Conservation (phyloP, 495 filamentous ascomycete species). For the Trichoderma gamsii region DNA sequence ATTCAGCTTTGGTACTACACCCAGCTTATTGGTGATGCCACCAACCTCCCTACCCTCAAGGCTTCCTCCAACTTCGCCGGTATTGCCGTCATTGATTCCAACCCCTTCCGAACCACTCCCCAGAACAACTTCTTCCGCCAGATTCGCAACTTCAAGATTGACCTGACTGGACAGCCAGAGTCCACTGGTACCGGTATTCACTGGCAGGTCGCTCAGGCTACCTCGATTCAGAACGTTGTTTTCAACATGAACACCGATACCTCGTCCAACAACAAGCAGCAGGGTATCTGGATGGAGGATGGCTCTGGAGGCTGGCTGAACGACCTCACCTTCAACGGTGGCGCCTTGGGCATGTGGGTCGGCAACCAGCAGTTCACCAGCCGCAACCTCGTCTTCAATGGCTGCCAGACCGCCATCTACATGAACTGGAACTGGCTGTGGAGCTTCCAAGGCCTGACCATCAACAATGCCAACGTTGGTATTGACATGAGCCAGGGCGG, state of each 20-base stretch:
- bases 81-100: constrained; percentile 84
- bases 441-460: constrained; percentile 72
- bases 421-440: constrained; percentile 97
- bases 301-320: constrained; percentile 85
- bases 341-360: constrained; percentile 74
- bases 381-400: constrained; percentile 84
- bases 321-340: constrained; percentile 83
- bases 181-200: constrained; percentile 74
- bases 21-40: constrained; percentile 69
- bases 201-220: constrained; percentile 97
- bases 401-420: constrained; percentile 81
- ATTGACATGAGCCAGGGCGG: constrained; percentile 74
- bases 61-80: constrained; percentile 65
- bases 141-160: constrained; percentile 89
- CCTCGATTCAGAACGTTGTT: constrained; percentile 80
- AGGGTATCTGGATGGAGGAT: constrained; percentile 97
- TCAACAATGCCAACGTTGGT: constrained; percentile 75
- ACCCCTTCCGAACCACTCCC: constrained; percentile 77
- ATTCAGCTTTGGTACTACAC: constrained; percentile 74
- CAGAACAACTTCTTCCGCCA: constrained; percentile 99
- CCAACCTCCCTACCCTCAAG: constrained; percentile 68
- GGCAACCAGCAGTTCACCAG: constrained; percentile 96
- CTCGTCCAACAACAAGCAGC: constrained; percentile 62
- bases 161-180: constrained; percentile 64
- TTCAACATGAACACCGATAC: constrained; percentile 81